A percentile compares a stretch with the other conserved stretches of the same genome.
Evolutionary conservation across 192 early-diverging fungal species (phyloP).

Genomic region (Gigaspora rosea): DNA sequence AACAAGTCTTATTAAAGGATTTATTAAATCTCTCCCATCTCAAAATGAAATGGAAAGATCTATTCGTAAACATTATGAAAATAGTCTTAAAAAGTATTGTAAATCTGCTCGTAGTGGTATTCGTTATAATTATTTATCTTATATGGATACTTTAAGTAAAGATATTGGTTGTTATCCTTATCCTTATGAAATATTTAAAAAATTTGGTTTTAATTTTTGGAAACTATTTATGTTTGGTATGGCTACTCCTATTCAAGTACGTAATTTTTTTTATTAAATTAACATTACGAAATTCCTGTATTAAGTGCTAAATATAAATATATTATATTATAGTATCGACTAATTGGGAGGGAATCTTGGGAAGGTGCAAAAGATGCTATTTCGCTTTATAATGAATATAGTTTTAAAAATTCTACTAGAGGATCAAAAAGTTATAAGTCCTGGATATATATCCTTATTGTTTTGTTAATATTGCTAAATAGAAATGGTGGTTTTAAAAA

Average conservation of each 20-base stretch:
- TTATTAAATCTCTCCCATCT: background rate
- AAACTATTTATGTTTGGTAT: background rate
- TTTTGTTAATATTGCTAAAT: too few species aligned
- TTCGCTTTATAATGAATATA: background rate
- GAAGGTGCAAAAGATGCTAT: background rate
- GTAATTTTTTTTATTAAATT: background rate
- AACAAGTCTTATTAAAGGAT: conserved; percentile 24
- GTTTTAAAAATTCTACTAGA: too few species aligned
- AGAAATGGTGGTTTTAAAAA: too few species aligned
- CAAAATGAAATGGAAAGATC: background rate
- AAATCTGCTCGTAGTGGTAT: background rate
- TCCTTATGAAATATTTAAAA: background rate
- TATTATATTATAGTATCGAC: background rate
- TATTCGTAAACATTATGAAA: background rate
- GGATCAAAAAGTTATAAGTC: too few species aligned
- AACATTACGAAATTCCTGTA: background rate
- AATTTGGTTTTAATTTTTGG: background rate
- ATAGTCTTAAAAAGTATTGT: background rate
- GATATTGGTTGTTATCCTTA: background rate
- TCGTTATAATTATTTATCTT: background rate
- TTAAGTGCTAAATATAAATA: background rate
- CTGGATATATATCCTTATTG: too few species aligned
- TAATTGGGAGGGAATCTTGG: background rate
- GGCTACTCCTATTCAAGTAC: background rate
- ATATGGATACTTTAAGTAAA: background rate